Evolutionary conservation across 139 green algal genomes (phyloP).

Genomic region (Chlorella sp.): DNA sequence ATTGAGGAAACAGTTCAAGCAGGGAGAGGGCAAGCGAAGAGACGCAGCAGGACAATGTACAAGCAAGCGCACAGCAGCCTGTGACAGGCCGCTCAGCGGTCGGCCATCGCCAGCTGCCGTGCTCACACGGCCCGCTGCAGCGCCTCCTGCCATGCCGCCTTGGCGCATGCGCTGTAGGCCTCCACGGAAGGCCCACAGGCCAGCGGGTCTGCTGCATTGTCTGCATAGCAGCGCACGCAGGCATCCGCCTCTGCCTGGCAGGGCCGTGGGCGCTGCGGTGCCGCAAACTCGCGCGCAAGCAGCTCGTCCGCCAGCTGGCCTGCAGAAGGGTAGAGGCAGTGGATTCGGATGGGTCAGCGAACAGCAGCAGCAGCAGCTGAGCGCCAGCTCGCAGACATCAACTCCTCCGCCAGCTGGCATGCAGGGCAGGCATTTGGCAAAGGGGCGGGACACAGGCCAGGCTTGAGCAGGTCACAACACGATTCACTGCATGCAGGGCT

Average conservation of each 20-base stretch:
- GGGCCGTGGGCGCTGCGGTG: neutral
- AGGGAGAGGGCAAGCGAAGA: neutral
- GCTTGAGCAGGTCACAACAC: too few species aligned
- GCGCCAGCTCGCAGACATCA: too few species aligned
- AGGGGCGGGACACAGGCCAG: too few species aligned
- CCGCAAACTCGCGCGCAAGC: slow-evolving; percentile 50
- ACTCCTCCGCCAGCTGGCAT: too few species aligned
- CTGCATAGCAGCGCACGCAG: slow-evolving; percentile 40
- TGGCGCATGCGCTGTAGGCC: slow-evolving; percentile 40
- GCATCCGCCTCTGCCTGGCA: slow-evolving; percentile 23
- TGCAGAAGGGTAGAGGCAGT: too few species aligned
- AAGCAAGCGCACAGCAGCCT: too few species aligned
- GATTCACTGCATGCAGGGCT: too few species aligned
- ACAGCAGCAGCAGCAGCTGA: too few species aligned
- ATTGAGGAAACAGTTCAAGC: neutral
- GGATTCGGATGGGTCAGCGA: too few species aligned
- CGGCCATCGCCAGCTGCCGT: too few species aligned
- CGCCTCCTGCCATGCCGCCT: slow-evolving; percentile 16
- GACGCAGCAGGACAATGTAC: neutral
- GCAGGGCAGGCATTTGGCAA: too few species aligned
- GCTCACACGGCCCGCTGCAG: neutral
- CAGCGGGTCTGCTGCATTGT: slow-evolving; percentile 21
- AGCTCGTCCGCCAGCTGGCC: slow-evolving; percentile 52
- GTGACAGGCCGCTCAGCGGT: too few species aligned
- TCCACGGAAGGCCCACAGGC: slow-evolving; percentile 35